phyloP scores from a whole-genome alignment of 1,139 yeast genomes.

The Saccharomyces pastorianus region DNA sequence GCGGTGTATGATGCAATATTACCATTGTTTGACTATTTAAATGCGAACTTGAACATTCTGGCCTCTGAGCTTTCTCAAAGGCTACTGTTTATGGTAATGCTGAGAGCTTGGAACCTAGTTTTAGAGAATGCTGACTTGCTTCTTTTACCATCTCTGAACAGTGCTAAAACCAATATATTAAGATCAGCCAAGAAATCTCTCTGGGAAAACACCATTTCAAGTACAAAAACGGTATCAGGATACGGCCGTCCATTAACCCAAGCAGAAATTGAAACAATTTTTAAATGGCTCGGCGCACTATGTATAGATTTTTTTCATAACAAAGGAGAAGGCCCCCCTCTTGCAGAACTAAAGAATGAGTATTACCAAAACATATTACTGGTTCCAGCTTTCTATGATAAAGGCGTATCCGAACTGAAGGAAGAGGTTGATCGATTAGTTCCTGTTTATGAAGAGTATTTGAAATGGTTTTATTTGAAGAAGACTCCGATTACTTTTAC shows the following conservation, averaged over 20 bases:
- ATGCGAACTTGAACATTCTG: constrained; percentile 57
- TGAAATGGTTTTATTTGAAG: constrained; percentile 31
- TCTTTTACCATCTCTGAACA: constrained; percentile 61
- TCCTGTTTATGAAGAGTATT: constrained; percentile 43
- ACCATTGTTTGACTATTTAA: constrained; percentile 70
- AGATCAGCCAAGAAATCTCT: constrained; percentile 32
- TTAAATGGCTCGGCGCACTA: constrained; percentile 62
- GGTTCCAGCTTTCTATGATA: constrained; percentile 61
- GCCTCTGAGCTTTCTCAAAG: constrained; percentile 57
- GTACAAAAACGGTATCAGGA: constrained; percentile 33
- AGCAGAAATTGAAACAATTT: constrained; percentile 60
- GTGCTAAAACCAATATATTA: constrained; percentile 39
- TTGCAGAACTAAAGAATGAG: constrained; percentile 54
- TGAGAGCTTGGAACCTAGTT: constrained; percentile 68
- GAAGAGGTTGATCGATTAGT: constrained; percentile 54
- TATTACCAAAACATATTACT: constrained; percentile 58
- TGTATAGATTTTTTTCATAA: constrained; percentile 70
- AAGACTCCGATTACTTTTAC: constrained; percentile 5
- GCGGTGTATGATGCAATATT: constrained; percentile 60
- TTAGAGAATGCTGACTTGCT: constrained; percentile 57
- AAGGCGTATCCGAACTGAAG: constrained; percentile 42
- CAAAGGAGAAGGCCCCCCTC: constrained; percentile 74
- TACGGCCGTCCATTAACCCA: constrained; percentile 50
- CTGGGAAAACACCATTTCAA: constrained; percentile 31
- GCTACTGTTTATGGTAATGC: constrained; percentile 58